Evolutionary conservation across 2,329 filamentous ascomycete species (phyloP).

Genomic region (Venturia oleaginea): DNA sequence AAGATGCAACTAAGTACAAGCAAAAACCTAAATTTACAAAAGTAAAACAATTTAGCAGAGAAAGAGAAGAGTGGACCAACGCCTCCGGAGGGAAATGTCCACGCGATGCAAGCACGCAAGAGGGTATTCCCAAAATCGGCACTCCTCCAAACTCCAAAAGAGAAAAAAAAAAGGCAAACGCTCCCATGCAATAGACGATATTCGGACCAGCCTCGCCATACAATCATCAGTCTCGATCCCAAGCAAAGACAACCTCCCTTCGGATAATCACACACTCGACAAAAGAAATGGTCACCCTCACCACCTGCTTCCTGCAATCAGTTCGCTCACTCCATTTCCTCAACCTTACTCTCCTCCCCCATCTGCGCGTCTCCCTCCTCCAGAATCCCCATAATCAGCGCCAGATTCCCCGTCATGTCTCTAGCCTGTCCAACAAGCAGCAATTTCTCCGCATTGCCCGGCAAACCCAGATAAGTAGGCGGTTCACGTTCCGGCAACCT

Average conservation of each 20-base stretch:
- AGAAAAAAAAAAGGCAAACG: background rate
- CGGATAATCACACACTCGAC: background rate
- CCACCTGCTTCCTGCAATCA: background rate
- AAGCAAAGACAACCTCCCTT: background rate
- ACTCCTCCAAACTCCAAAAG: background rate
- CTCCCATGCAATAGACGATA: background rate
- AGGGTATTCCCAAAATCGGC: background rate
- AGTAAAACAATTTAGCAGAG: too few relatives aligned
- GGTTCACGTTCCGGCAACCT: conserved; percentile 89
- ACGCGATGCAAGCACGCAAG: background rate
- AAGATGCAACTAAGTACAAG: too few relatives aligned
- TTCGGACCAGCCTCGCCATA: background rate
- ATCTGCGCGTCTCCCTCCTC: conserved; percentile 37
- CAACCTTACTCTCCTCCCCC: background rate
- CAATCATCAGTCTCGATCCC: background rate
- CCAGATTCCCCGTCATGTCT: conserved; percentile 74
- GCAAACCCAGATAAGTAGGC: conserved; percentile 86
- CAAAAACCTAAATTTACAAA: too few relatives aligned
- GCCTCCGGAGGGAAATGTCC: too few relatives aligned
- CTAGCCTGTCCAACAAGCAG: conserved; percentile 79
- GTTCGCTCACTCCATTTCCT: background rate
- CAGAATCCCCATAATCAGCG: conserved; percentile 74
- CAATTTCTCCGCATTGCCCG: conserved; percentile 93
- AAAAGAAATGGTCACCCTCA: background rate
- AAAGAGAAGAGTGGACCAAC: too few relatives aligned